Percentiles rank a stretch among this genome's conserved stretches.
These are phyloP conservation scores for Graphium sp. DNA, from an alignment of 2,329 filamentous ascomycete species.

Conservation along the genomic window DNA sequence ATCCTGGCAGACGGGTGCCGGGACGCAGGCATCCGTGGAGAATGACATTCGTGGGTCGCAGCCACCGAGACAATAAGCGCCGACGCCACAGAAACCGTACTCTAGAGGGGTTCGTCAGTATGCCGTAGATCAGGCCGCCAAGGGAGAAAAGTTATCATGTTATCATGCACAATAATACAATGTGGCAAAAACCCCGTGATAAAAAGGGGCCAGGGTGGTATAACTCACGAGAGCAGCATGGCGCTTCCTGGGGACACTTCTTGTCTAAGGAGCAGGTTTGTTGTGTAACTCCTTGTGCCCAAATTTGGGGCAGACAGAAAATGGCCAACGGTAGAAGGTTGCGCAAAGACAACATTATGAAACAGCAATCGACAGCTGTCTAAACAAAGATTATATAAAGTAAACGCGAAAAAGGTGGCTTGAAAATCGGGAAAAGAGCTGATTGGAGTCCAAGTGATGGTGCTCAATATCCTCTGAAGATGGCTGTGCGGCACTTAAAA, in stretches of 20 bases:
- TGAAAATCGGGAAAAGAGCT: too few relatives aligned
- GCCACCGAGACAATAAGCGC: constrained; percentile 88
- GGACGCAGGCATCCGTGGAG: constrained; percentile 69
- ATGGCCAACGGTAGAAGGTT: constrained; percentile 2
- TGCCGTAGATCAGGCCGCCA: constrained; percentile 7
- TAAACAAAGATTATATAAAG: too few relatives aligned
- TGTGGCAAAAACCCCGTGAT: neutral
- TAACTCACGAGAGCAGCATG: constrained; percentile 67
- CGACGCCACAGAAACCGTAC: constrained; percentile 84
- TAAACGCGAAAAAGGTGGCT: too few relatives aligned
- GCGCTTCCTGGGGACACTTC: constrained; percentile 55
- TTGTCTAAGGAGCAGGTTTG: constrained; percentile 27
- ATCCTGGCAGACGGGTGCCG: constrained; percentile 66
- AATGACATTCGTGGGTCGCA: constrained; percentile 81
- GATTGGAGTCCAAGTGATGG: too few relatives aligned
- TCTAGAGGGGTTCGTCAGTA: constrained; percentile 31
- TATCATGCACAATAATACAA: constrained; percentile 1
- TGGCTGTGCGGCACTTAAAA: too few relatives aligned
- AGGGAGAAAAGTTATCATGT: constrained; percentile 6
- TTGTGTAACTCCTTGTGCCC: constrained; percentile 5
- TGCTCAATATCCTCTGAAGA: too few relatives aligned
- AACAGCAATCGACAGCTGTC: constrained; percentile 1
- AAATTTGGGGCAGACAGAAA: constrained; percentile 1
- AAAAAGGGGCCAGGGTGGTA: neutral
- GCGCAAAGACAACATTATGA: constrained; percentile 1